These are phyloP conservation scores for Hemerocallis citrina DNA, from an alignment of 106 monocot species.

Conservation along the genomic window DNA sequence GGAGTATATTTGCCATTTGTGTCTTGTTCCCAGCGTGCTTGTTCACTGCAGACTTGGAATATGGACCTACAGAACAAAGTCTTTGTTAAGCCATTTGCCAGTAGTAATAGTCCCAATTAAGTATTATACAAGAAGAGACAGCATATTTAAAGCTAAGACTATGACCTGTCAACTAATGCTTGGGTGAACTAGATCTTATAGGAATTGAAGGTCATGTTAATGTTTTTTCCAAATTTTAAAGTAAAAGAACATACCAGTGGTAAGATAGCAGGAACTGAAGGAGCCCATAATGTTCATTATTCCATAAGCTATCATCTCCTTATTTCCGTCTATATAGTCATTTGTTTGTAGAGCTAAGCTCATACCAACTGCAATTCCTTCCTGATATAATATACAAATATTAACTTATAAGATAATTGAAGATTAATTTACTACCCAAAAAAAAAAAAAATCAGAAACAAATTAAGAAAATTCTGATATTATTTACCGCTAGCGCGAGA, in stretches of 20 bases:
- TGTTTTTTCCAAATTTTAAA: too few relatives aligned
- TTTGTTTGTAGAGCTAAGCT: conserved; percentile 56
- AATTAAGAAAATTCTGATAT: not conserved
- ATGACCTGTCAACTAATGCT: too few relatives aligned
- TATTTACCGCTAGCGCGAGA: conserved; percentile 68
- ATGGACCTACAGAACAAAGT: conserved; percentile 39
- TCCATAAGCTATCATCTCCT: conserved; percentile 87
- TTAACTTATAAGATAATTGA: too few relatives aligned
- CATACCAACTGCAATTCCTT: conserved; percentile 82
- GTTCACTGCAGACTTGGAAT: conserved; percentile 86
- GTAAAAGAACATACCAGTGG: conserved; percentile 55
- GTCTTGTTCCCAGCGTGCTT: conserved; percentile 63
- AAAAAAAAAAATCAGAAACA: not conserved
- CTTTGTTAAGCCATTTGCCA: too few relatives aligned
- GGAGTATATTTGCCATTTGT: conserved; percentile 69
- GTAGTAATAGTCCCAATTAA: too few relatives aligned
- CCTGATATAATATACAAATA: conserved; percentile 21
- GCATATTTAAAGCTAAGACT: too few relatives aligned
- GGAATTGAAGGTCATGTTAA: too few relatives aligned
- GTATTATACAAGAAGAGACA: not conserved
- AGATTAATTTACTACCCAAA: not conserved
- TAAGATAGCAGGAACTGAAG: conserved; percentile 67
- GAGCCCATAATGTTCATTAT: conserved; percentile 78
- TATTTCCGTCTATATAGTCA: conserved; percentile 70
- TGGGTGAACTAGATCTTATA: too few relatives aligned